These are phyloP conservation scores for Entomophthora muscae DNA, from an alignment of 371 early-diverging fungal genomes.

Conservation along the genomic window DNA sequence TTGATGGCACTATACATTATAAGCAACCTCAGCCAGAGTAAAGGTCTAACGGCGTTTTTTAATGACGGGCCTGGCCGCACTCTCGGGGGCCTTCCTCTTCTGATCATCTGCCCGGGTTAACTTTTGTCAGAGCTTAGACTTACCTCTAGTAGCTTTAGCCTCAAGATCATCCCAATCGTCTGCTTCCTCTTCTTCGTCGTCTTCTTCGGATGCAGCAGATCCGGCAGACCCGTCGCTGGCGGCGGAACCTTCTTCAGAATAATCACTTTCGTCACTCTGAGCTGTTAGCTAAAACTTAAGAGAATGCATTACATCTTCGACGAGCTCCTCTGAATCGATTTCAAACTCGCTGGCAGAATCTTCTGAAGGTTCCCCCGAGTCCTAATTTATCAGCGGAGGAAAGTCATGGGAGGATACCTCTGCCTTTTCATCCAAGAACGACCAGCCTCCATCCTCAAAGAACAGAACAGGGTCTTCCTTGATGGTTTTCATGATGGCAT, in stretches of 20 bases:
- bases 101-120: background rate
- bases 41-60: background rate
- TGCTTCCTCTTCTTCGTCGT: slow-evolving; percentile 19
- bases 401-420: slow-evolving; percentile 27
- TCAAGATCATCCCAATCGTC: slow-evolving; percentile 68
- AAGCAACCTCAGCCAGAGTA: background rate
- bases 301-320: slow-evolving; percentile 17
- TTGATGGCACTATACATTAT: background rate
- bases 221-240: background rate
- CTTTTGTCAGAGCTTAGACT: background rate
- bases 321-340: slow-evolving; percentile 27
- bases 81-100: background rate
- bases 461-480: slow-evolving; percentile 92
- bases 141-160: slow-evolving; percentile 48
- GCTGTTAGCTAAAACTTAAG: background rate
- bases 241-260: slow-evolving; percentile 20
- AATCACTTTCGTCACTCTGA: slow-evolving; percentile 21
- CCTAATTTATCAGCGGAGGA: background rate
- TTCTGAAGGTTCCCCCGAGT: background rate
- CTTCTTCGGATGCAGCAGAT: too few relatives aligned
- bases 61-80: background rate
- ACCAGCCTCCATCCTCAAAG: slow-evolving; percentile 95
- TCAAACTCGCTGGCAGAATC: slow-evolving; percentile 33
- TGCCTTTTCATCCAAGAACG: slow-evolving; percentile 56
- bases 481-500: slow-evolving; percentile 96